Conservation (phyloP, 139 green algal genomes). For the Picochlorum costavermella region DNA sequence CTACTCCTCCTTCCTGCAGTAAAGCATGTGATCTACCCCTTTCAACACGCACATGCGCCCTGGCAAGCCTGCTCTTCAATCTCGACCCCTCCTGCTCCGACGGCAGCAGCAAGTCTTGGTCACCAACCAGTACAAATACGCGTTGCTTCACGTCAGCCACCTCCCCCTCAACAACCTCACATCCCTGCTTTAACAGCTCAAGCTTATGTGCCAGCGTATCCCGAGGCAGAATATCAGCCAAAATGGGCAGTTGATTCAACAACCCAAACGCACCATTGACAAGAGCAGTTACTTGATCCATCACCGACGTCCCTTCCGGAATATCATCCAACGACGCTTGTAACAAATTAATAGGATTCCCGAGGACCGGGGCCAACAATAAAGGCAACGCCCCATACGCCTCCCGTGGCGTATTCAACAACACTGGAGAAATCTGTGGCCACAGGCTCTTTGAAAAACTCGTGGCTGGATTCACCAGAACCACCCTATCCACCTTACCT, state of each 20-base stretch:
- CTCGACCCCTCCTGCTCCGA: constrained; percentile 42
- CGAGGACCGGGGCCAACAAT: constrained; percentile 62
- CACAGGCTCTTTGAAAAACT: constrained; percentile 59
- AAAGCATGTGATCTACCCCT: constrained; percentile 56
- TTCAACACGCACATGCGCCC: constrained; percentile 32
- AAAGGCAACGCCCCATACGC: constrained; percentile 69
- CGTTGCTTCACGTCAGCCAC: constrained; percentile 51
- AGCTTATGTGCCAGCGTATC: constrained; percentile 67
- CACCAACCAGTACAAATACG: constrained; percentile 50
- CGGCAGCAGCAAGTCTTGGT: constrained; percentile 57
- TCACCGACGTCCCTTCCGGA: background rate
- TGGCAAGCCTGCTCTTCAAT: constrained; percentile 39
- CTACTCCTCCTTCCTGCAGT: constrained; percentile 69
- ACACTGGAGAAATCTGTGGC: constrained; percentile 53
- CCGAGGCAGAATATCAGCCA: constrained; percentile 61
- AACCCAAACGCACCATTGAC: constrained; percentile 24
- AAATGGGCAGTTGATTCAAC: constrained; percentile 48
- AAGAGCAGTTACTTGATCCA: background rate
- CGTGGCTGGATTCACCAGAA: constrained; percentile 79
- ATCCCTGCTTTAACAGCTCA: constrained; percentile 47
- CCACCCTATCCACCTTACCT: constrained; percentile 7
- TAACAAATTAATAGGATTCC: constrained; percentile 70
- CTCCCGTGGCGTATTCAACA: constrained; percentile 36
- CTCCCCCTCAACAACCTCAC: constrained; percentile 9
- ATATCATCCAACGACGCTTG: constrained; percentile 23